Evolutionary conservation across 2,329 filamentous ascomycete species (phyloP).

Genomic region (Ascochyta viciae-villosae): DNA sequence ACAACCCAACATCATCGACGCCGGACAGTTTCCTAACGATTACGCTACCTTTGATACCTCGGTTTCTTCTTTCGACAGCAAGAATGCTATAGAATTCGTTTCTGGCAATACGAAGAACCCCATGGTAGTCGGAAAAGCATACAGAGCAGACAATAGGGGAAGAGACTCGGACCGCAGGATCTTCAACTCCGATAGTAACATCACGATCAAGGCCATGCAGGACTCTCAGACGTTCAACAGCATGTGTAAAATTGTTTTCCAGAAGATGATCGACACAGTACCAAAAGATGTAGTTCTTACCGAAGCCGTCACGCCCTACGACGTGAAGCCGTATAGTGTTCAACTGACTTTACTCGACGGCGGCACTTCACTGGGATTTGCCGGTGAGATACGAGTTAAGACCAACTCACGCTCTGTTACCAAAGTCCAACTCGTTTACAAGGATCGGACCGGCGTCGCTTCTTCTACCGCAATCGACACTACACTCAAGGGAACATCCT

Average conservation of each 20-base stretch:
- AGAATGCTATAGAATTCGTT: conserved; percentile 64
- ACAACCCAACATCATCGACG: conserved; percentile 61
- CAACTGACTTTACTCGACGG: conserved; percentile 62
- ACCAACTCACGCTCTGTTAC: conserved; percentile 59
- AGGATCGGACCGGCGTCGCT: conserved; percentile 60
- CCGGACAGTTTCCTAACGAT: conserved; percentile 52
- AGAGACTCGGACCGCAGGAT: conserved; percentile 64
- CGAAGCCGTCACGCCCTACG: conserved; percentile 62
- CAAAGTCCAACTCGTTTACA: conserved; percentile 62
- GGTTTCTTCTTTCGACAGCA: conserved; percentile 60
- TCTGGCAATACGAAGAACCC: conserved; percentile 62
- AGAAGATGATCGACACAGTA: conserved; percentile 69
- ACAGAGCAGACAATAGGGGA: conserved; percentile 40
- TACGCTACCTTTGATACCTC: conserved; percentile 52
- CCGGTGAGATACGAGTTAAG: conserved; percentile 64
- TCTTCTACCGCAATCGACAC: conserved; percentile 57
- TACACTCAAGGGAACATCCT: conserved; percentile 56
- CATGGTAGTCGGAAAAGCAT: conserved; percentile 61
- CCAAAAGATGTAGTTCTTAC: conserved; percentile 60
- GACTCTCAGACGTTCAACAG: conserved; percentile 55
- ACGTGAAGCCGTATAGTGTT: conserved; percentile 65
- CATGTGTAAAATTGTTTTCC: conserved; percentile 60
- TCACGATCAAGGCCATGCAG: conserved; percentile 59
- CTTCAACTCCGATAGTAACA: conserved; percentile 64
- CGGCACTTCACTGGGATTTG: conserved; percentile 58